Evolutionary conservation across 345 rosid species (phyloP), one percentile per base, ranked within the genome.

Genomic region (Anastatica hierochuntica): DNA sequence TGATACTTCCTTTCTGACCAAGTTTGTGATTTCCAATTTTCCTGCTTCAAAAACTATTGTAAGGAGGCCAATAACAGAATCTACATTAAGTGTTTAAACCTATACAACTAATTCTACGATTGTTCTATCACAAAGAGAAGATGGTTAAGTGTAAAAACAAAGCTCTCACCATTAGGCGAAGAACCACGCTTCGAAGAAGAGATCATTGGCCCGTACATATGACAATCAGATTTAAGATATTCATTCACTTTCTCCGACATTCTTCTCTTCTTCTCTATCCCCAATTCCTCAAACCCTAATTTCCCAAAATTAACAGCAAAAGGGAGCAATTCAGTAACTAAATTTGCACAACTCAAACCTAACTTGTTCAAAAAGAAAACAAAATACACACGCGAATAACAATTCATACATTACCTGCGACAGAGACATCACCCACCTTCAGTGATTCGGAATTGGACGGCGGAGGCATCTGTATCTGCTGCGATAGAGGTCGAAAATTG

Each of bases 221-320:
- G 39, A 61, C 66, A 37, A 49, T 84, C 74, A 49, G 77, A 74
- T 33, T 69, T 73, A 33, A 82, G 49, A 70, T 74, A 82, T 47
- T 66, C 68, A 63, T 56, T 59, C 35, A 69, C 60, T 45, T 50
- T 71, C 67, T 70, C 49, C 7, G 65, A 39, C 18, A 72, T 43
- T 41, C 47, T 58, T 54, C 36, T 67, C 16, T 55, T 64, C 52
- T 62, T 74, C 55, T 56, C 60, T 11, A 16, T 8, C 46, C 44
- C 65, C 37, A 62, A 35, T 26, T 18, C 3, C 15, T 62, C 45
- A 34, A 43, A 4, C 47, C 53, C 72, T 62, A 14, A 37, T 1
- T 45, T 10, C 18, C 48, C 31, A 54, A 58, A n/a, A n/a, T n/a
- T n/a, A n/a, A n/a, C n/a, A n/a, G n/a, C n/a, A n/a, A n/a, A n/a